Evolutionary conservation across 768 basidiomycete genomes (phyloP).

Genomic region (Leccinum subgranulosum): DNA sequence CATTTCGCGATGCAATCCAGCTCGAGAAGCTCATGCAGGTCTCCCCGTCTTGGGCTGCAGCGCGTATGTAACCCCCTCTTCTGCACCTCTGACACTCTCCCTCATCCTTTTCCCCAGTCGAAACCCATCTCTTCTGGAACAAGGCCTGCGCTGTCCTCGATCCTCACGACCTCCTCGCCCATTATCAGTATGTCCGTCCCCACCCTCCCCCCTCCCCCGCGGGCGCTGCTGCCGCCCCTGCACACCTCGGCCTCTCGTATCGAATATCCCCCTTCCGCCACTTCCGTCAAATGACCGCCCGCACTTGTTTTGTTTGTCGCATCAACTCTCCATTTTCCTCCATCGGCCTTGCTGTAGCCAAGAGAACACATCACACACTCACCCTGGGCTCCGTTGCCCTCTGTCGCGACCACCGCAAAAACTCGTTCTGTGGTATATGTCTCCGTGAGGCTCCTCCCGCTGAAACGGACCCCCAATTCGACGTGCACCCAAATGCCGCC

Average conservation of each 20-base stretch:
- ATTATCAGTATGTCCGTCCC: constrained; percentile 46
- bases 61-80: constrained; percentile 44
- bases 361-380: constrained; percentile 41
- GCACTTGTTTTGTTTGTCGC: constrained; percentile 65
- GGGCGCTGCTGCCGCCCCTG: constrained; percentile 31
- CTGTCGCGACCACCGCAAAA: constrained; percentile 65
- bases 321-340: constrained; percentile 56
- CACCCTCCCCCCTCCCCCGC: constrained; percentile 28
- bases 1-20: constrained; percentile 58
- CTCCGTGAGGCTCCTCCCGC: constrained; percentile 56
- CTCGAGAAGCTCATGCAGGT: constrained; percentile 62
- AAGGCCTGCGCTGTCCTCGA: constrained; percentile 61
- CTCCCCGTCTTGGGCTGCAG: constrained; percentile 56
- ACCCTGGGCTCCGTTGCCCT: constrained; percentile 46
- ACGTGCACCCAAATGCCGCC: constrained; percentile 29
- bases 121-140: constrained; percentile 69
- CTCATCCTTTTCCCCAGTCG: constrained; percentile 42
- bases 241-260: constrained; percentile 31
- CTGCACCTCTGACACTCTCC: background rate
- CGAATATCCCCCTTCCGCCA: constrained; percentile 55
- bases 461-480: constrained; percentile 37
- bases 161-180: constrained; percentile 53
- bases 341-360: constrained; percentile 50
- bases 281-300: constrained; percentile 53
- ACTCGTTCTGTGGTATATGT: constrained; percentile 65